phyloP scores from a whole-genome alignment of 163 green algal species.

The Coccomyxa subellipsoidea region DNA sequence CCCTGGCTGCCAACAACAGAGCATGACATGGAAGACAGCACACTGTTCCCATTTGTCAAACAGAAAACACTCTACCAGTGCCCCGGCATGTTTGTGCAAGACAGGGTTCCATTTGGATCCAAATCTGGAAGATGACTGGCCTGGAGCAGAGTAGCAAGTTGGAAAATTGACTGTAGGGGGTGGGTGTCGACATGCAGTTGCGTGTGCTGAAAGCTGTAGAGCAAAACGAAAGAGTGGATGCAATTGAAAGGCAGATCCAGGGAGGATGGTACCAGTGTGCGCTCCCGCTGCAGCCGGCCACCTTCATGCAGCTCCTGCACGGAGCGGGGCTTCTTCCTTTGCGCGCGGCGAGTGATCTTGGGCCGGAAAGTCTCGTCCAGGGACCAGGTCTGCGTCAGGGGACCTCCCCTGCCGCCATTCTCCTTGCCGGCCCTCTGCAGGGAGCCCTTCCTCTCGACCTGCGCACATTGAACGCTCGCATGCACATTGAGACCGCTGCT shows the following conservation, averaged over 20 bases:
- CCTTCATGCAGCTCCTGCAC: conserved; percentile 29
- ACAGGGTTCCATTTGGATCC: no score
- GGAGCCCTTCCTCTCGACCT: neutral
- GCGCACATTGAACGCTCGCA: neutral
- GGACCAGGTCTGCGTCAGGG: neutral
- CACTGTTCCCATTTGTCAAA: no score
- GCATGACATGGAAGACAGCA: neutral
- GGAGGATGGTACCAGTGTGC: conserved; percentile 8
- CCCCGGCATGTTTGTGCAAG: no score
- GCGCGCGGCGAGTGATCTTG: conserved; percentile 17
- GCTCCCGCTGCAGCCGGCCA: conserved; percentile 16
- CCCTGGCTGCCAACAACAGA: neutral
- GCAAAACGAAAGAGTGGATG: no score
- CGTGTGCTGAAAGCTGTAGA: no score
- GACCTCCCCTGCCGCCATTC: conserved; percentile 8
- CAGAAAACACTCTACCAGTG: neutral
- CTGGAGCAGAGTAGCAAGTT: no score
- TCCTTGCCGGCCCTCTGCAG: conserved; percentile 16
- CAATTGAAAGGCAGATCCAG: neutral
- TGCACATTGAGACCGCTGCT: no score
- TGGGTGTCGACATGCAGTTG: no score
- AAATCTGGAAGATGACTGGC: no score
- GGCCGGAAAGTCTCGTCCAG: conserved; percentile 16
- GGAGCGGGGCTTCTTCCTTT: conserved; percentile 1
- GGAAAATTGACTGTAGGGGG: no score